Percentiles rank a stretch among this genome's conserved stretches.
Evolutionary conservation across 2,329 filamentous ascomycete genomes (phyloP).

Genomic region (Aspergillus piperis): DNA sequence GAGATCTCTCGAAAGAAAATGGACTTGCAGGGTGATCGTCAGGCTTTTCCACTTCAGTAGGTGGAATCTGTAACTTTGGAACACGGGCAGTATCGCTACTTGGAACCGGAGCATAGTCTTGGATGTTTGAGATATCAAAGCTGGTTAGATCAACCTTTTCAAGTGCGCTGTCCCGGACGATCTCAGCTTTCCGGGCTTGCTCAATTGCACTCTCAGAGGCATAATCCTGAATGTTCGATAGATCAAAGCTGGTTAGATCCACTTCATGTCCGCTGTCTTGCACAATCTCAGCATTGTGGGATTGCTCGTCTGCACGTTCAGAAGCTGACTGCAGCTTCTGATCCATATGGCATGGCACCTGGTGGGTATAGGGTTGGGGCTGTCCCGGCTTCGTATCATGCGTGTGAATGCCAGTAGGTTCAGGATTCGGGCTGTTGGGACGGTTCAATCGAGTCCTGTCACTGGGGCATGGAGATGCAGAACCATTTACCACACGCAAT

Average conservation of each 20-base stretch:
- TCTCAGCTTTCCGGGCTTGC: neutral
- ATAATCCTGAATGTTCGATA: neutral
- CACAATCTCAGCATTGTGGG: neutral
- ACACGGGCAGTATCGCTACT: neutral
- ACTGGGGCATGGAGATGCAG: slow-evolving; percentile 41
- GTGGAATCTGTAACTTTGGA: slow-evolving; percentile 24
- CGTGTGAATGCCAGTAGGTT: neutral
- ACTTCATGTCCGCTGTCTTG: neutral
- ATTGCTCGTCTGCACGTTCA: neutral
- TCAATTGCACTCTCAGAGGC: neutral
- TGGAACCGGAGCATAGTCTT: neutral
- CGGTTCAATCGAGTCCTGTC: slow-evolving; percentile 30
- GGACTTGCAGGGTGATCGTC: slow-evolving; percentile 34
- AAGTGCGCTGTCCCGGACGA: neutral
- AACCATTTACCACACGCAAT: slow-evolving; percentile 43
- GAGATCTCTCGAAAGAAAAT: slow-evolving; percentile 39
- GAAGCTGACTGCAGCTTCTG: neutral
- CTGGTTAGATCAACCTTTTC: neutral
- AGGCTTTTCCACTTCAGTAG: slow-evolving; percentile 17
- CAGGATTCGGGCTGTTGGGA: slow-evolving; percentile 16
- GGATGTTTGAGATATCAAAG: neutral
- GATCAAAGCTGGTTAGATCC: neutral
- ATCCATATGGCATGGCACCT: too few relatives aligned
- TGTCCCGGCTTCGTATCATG: too few relatives aligned
- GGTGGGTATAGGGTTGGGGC: neutral